phyloP scores from a whole-genome alignment of 768 basidiomycete genomes.

The Mycena venus region DNA sequence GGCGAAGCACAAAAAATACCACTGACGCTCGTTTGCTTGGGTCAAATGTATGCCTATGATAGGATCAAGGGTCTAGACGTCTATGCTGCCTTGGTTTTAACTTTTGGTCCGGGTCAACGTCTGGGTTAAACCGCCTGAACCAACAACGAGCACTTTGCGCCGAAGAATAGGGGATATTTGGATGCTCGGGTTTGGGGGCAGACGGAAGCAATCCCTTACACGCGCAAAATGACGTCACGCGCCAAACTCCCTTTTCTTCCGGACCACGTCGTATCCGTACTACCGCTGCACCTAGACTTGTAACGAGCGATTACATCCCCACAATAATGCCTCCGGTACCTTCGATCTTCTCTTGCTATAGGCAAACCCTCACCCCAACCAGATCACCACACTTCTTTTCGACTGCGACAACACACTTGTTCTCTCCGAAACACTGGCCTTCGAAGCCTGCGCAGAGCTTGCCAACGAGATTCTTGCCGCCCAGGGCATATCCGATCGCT shows the following conservation, averaged over 20 bases:
- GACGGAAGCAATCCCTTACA: too few relatives aligned
- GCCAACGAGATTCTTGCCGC: conserved; percentile 38
- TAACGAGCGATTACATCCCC: background rate
- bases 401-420: conserved; percentile 44
- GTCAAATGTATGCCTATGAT: too few relatives aligned
- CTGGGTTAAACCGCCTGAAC: too few relatives aligned
- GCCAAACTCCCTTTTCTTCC: background rate
- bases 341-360: background rate
- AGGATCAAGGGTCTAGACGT: too few relatives aligned
- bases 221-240: conserved; percentile 4
- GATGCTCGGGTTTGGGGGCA: too few relatives aligned
- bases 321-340: background rate
- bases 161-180: too few relatives aligned
- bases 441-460: conserved; percentile 41
- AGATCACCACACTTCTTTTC: conserved; percentile 41
- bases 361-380: background rate
- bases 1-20: too few relatives aligned
- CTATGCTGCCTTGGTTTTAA: too few relatives aligned
- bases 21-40: background rate
- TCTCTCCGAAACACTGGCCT: conserved; percentile 39
- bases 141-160: too few relatives aligned
- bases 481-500: conserved; percentile 34
- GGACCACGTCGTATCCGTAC: background rate
- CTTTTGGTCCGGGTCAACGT: background rate
- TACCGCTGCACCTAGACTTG: background rate